A percentile compares a stretch with the other conserved stretches of the same genome.
Evolutionary conservation across 768 basidiomycete genomes (phyloP).

Genomic region (Lepiota brunneoincarnata): DNA sequence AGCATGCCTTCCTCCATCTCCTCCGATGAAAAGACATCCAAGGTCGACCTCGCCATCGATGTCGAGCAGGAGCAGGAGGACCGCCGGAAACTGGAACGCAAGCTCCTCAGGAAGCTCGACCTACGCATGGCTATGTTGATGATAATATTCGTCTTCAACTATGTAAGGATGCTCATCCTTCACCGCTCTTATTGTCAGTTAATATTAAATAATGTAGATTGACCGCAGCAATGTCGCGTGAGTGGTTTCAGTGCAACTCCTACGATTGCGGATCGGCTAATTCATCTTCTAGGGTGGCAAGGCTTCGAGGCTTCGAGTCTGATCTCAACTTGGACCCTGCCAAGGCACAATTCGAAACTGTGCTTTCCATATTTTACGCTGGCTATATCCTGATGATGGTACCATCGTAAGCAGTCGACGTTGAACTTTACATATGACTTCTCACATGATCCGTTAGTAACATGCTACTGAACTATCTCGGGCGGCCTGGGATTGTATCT

Average conservation of each 20-base stretch:
- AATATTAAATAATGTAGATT: conserved; percentile 30
- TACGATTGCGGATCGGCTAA: not conserved
- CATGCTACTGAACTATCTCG: conserved; percentile 55
- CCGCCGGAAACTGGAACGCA: conserved; percentile 16
- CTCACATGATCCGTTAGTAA: conserved; percentile 32
- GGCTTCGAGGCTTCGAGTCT: conserved; percentile 49
- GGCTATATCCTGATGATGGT: conserved; percentile 25
- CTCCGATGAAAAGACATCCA: conserved; percentile 1
- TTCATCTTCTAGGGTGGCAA: conserved; percentile 40
- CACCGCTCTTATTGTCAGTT: not conserved
- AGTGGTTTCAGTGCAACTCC: conserved; percentile 14
- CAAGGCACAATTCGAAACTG: conserved; percentile 39
- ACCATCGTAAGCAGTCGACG: conserved; percentile 26
- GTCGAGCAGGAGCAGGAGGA: not conserved
- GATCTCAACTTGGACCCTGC: conserved; percentile 46
- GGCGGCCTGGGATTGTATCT: conserved; percentile 53
- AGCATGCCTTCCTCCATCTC: conserved; percentile 4
- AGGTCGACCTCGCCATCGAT: not conserved
- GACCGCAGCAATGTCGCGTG: conserved; percentile 57
- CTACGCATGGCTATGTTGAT: conserved; percentile 31
- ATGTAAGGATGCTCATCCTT: conserved; percentile 12
- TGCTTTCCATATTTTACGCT: conserved; percentile 49
- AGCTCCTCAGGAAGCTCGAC: conserved; percentile 35
- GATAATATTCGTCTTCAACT: conserved; percentile 22
- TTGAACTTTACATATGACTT: no score